A percentile compares a stretch with the other conserved stretches of the same genome.
Conservation (phyloP, 2,329 filamentous ascomycete genomes). For the Cladosporium velox region DNA sequence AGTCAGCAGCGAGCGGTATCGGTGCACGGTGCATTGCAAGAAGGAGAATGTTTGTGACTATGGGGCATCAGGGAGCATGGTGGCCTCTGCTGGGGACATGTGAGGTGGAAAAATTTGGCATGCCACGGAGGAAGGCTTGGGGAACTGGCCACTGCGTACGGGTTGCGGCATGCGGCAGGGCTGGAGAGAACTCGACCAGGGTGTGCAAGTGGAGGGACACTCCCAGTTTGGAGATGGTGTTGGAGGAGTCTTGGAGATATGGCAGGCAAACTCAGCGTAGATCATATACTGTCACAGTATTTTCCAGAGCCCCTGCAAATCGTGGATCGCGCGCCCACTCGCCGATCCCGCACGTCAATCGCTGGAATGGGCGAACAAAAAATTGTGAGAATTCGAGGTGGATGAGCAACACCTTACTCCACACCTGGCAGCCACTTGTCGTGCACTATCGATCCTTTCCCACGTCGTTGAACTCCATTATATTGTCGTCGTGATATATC, state of each 20-base stretch:
- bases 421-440: constrained; percentile 7
- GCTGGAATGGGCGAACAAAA: constrained; percentile 15
- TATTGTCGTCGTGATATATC: constrained; percentile 5
- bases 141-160: constrained; percentile 9
- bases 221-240: constrained; percentile 7
- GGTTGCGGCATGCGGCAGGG: neutral
- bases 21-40: neutral
- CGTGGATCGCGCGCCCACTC: constrained; percentile 1
- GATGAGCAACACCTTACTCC: constrained; percentile 16
- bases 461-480: constrained; percentile 9
- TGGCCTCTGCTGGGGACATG: constrained; percentile 17
- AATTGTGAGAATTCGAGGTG: constrained; percentile 16
- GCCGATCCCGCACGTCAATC: constrained; percentile 15
- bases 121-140: constrained; percentile 8
- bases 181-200: constrained; percentile 16
- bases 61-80: constrained; percentile 16
- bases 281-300: neutral
- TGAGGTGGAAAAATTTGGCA: constrained; percentile 17
- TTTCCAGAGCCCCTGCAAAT: neutral
- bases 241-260: neutral
- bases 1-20: constrained; percentile 9
- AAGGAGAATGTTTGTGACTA: neutral
- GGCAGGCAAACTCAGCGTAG: neutral
- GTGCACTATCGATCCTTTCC: constrained; percentile 18
- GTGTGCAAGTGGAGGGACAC: constrained; percentile 9